Base-by-base conservation (phyloP, 208 protist genomes). In the Lotmaria passim region DNA sequence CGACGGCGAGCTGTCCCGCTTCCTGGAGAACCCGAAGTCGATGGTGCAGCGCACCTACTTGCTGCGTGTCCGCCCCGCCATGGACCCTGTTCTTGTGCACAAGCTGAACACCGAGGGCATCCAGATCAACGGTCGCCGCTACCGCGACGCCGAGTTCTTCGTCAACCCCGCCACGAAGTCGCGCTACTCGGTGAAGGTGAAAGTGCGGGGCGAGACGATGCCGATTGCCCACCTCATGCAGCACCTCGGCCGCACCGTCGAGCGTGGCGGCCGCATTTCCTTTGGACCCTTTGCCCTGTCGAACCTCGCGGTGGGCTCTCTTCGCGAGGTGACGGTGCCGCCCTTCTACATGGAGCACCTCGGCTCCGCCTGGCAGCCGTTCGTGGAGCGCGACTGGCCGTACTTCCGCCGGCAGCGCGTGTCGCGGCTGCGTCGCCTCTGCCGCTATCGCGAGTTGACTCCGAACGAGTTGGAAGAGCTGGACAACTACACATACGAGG, bases 331-430 rank as follows among this genome's bases (percentile, higher is more conserved):
- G 56, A 93, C 89, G 19, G 80, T 96, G 36, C 92, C 89, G 50
- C 90, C 86, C 19, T 75, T 87, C 62, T 96, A 94, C 64, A 77
- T 74, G 26, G 67, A 84, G 30, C 79, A 90, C 72, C 47, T 89
- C 8, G 84, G 87, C 15, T 58, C 72, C 24, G 73, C 89, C 19
- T 96, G 92, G 92, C 75, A 87, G 75, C 74, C 85, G 8, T 96
- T 96, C 67, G 73, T 96, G 50, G 92, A 96, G 65, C 84, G 92
- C 41, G 92, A 96, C 74, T 95, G 89, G 90, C 92, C 92, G 8
- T 95, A 85, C 70, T 95, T 94, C 57, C 78, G 92, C 21, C 86
- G 88, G 23, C 89, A 90, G 73, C 89, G 92, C 44, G 84, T 93
- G 23, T 38, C 60, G 7, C 79, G 85, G 23, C 73, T 96, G 48